Evolutionary conservation across 2,329 filamentous ascomycete genomes (phyloP), one percentile per base, ranked within the genome.

Genomic region (Pseudocercospora musae): DNA sequence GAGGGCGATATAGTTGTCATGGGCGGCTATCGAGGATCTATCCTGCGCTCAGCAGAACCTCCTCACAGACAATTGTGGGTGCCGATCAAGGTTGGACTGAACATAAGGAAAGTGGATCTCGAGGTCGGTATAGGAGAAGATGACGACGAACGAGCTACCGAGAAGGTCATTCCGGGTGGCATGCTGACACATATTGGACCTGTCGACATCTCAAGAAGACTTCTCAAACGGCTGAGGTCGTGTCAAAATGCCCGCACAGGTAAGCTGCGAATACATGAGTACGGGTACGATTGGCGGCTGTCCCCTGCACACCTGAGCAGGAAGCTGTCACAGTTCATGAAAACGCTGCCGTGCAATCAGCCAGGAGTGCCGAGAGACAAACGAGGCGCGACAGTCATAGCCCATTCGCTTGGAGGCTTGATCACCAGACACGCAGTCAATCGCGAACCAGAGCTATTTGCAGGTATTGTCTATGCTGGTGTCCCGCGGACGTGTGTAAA

Each of bases 121-220:
- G 92, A 96, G 74, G 89, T 98, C 9, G 93, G 92, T 0, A 78
- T 97, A 4, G 84, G 90, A 13, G 70, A 72, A 31, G 89, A 92
- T 69, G 93, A 96, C 60, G 94, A 97, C 71, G 89, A 92, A 69
- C 84, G 79, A 4, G 95, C 95, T 87, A 87, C 90, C 67, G 84
- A 96, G 62, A 87, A 82, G n/a, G 92, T 98, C 63, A 89, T 92
- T 57, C 84, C 93, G 0, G 92, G 88, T 2, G 92, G 92, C 7
- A 96, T 96, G 86, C 82, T 97, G n/a, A 89, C 91, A 49, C 88
- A 96, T 71, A 91, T 97, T 65, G 94, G 94, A 0, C 92, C 92
- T 0, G 89, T 98, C 44, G 94, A 98, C 74, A 93, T 97, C 62
- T 91, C 91, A 4, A 88, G 87, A 62, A 86, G 91, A 42, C 80